Evolutionary conservation across 2,329 filamentous ascomycete genomes (phyloP).

Genomic region (Fusarium camptoceras): DNA sequence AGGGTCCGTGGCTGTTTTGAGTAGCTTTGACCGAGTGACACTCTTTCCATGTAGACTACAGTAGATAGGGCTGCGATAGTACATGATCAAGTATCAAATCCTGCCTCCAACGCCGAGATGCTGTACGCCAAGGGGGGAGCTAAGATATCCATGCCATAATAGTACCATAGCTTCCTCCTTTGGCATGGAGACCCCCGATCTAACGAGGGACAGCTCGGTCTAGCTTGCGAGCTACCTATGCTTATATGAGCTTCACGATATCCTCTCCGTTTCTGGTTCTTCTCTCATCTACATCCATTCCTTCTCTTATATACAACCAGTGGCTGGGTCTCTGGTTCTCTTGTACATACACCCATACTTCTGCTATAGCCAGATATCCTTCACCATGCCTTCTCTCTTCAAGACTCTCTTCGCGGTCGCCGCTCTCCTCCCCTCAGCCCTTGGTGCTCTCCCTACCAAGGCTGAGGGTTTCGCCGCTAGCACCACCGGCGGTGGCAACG

Average conservation of each 20-base stretch:
- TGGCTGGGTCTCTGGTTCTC: slow-evolving; percentile 36
- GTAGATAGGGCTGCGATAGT: background rate
- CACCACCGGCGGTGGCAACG: slow-evolving; percentile 70
- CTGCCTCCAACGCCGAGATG: slow-evolving; percentile 26
- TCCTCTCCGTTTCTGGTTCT: background rate
- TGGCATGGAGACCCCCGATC: slow-evolving; percentile 4
- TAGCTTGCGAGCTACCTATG: slow-evolving; percentile 12
- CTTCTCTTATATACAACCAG: slow-evolving; percentile 10
- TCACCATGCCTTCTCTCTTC: slow-evolving; percentile 39
- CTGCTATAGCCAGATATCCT: background rate
- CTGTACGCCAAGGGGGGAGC: slow-evolving; percentile 34
- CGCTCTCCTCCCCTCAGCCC: slow-evolving; percentile 33
- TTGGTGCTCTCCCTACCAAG: slow-evolving; percentile 49
- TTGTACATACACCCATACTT: background rate
- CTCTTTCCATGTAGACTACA: slow-evolving; percentile 15
- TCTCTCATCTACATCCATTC: slow-evolving; percentile 6
- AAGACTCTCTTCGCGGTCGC: slow-evolving; percentile 37
- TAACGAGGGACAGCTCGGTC: background rate
- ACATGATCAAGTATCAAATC: background rate
- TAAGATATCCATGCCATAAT: background rate
- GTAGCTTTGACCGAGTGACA: slow-evolving; percentile 7
- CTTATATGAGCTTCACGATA: slow-evolving; percentile 24
- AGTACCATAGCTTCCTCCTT: background rate
- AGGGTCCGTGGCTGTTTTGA: slow-evolving; percentile 15
- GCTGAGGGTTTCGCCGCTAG: slow-evolving; percentile 60